Conservation (phyloP, 2,329 filamentous ascomycete genomes). For the Hypoxylon sp. region DNA sequence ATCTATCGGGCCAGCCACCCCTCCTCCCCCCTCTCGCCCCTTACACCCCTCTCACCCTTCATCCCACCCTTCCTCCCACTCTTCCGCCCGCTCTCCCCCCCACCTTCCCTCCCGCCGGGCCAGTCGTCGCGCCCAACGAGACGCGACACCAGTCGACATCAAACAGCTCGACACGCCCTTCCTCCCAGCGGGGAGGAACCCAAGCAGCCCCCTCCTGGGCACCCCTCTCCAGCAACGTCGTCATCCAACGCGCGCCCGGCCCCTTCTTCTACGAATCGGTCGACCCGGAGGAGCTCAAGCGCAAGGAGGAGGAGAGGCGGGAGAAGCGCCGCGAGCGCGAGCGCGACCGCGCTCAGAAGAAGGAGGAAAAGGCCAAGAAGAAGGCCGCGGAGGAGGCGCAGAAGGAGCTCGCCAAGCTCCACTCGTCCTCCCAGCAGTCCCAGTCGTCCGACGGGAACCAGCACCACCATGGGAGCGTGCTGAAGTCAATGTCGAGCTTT, state of each 20-base stretch:
- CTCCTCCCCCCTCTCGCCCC: neutral
- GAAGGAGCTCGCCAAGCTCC: constrained; percentile 13
- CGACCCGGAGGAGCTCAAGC: constrained; percentile 31
- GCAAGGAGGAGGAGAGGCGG: constrained; percentile 24
- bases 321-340: constrained; percentile 32
- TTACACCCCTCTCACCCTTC: neutral
- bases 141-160: neutral
- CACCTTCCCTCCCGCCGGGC: neutral
- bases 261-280: constrained; percentile 38
- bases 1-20: neutral
- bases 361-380: constrained; percentile 32
- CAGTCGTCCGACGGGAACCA: neutral
- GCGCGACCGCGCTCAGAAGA: constrained; percentile 27
- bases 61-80: neutral
- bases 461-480: neutral
- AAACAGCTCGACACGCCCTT: neutral
- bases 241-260: constrained; percentile 26
- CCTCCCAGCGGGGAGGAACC: neutral
- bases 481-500: constrained; percentile 28
- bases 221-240: neutral
- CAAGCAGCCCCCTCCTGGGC: neutral
- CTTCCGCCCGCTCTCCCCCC: neutral
- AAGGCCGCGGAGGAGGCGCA: constrained; percentile 25
- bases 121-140: neutral
- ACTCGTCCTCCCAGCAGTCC: neutral